phyloP scores from a whole-genome alignment of 2,329 filamentous ascomycete genomes.

The Emergomyces pasteurianus region DNA sequence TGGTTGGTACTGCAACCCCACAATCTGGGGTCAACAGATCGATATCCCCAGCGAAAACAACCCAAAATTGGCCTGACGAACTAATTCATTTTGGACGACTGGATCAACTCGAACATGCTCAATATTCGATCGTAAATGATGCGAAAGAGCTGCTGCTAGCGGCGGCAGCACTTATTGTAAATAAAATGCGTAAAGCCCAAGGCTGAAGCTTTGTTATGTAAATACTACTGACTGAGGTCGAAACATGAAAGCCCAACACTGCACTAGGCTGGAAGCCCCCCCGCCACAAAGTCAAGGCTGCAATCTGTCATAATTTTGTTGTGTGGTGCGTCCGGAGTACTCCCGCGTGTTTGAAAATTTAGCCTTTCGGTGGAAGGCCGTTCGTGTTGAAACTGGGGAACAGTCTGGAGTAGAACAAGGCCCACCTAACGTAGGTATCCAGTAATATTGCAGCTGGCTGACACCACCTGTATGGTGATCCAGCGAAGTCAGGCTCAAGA shows the following conservation, averaged over 20 bases:
- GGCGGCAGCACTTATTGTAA: neutral
- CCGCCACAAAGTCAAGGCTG: too few relatives aligned
- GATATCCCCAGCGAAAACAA: neutral
- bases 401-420: too few relatives aligned
- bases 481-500: too few relatives aligned
- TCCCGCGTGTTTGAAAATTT: neutral
- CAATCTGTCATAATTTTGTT: neutral
- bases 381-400: neutral
- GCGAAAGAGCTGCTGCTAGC: neutral
- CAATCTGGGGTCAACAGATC: neutral
- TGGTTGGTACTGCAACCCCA: neutral
- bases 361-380: neutral
- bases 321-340: neutral
- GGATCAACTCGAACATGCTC: neutral
- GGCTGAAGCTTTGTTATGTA: neutral
- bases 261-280: neutral
- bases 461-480: too few relatives aligned
- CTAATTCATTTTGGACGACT: neutral
- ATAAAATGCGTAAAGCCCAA: too few relatives aligned
- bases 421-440: too few relatives aligned
- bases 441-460: neutral
- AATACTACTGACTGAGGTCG: neutral
- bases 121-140: neutral
- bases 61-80: neutral
- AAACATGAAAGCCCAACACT: neutral